Evolutionary conservation across 306 rosid genomes (phyloP).

Genomic region (Mimosa bimucronata): DNA sequence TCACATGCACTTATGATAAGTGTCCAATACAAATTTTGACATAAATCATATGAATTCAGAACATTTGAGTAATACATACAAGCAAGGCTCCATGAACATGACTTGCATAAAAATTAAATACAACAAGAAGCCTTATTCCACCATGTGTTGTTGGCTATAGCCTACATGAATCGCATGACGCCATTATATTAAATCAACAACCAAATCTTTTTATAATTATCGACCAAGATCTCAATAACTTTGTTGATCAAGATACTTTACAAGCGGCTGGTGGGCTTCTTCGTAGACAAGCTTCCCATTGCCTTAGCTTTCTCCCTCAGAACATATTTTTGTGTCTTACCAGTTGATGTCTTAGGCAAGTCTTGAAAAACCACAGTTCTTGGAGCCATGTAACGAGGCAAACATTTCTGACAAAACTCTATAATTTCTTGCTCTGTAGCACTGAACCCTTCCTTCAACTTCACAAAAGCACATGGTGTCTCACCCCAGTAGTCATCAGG

Average conservation of each 20-base stretch:
- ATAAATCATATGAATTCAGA: neutral
- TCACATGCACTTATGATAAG: neutral
- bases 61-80: neutral
- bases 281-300: conserved; percentile 71
- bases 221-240: too few species aligned
- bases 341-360: conserved; percentile 87
- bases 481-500: conserved; percentile 92
- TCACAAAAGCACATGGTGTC: conserved; percentile 89
- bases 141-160: too few species aligned
- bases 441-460: conserved; percentile 62
- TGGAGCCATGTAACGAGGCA: conserved; percentile 88
- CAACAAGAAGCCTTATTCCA: too few species aligned
- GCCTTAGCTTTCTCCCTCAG: conserved; percentile 70
- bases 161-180: too few species aligned
- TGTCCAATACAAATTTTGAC: neutral
- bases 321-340: conserved; percentile 75
- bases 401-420: conserved; percentile 52
- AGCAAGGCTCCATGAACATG: neutral
- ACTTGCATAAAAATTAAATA: too few species aligned
- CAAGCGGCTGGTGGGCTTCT: conserved; percentile 49
- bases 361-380: conserved; percentile 66
- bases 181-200: too few species aligned
- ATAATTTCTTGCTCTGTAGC: conserved; percentile 63
- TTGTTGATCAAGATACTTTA: neutral
- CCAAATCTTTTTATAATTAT: too few species aligned